Base-by-base conservation (phyloP, 352 stramenopile genomes). In the Blastocystis sp. region DNA sequence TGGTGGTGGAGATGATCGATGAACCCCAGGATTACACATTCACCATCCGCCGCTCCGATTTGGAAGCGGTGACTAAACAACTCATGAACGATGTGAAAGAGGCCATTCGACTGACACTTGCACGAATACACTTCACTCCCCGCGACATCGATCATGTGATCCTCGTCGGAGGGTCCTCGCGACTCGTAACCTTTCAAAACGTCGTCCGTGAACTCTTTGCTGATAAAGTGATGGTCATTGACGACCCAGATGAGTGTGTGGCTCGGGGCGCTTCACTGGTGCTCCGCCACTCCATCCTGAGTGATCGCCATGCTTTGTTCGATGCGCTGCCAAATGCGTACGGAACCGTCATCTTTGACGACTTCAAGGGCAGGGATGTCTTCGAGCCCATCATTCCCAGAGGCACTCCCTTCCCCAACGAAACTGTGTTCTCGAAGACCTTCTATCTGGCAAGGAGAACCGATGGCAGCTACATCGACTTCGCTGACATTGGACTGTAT, bases 161-260 rank as follows among this genome's bases (percentile, higher is more conserved):
- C 36, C 34, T 73, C 3, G 61, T 73, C 6, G 61, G 61, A 14
- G 61, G 61, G 8, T 51, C 32, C 24, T 73, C 24, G 24, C 16
- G 61, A 36, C 36, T 73, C 16, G 34, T 48, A 4, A 2, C 36
- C 14, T 14, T 73, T 11, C 61, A 73, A 29, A 11, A 73, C 4
- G 38, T 42, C 16, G 18, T 73, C 0, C 6, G 21, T 4, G 7
- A 53, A 9, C 14, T 36, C n/a, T 73, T 53, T 32, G 40, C 21
- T 11, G 38, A 73, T 11, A 73, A 34, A 16, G 61, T 73, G 34
- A 53, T 36, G 61, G 32, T 49, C 4, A n/a, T 49, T 2, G 34
- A 27, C 34, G 32, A 73, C 21, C 61, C 61, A 18, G 61, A 73
- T 27, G 61, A 73, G 38, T 73, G 61, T 46, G 61, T 73, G 8